These are phyloP conservation scores for Macaranga tanarius DNA, from an alignment of 441 rosid genomes.

Conservation along the genomic window DNA sequence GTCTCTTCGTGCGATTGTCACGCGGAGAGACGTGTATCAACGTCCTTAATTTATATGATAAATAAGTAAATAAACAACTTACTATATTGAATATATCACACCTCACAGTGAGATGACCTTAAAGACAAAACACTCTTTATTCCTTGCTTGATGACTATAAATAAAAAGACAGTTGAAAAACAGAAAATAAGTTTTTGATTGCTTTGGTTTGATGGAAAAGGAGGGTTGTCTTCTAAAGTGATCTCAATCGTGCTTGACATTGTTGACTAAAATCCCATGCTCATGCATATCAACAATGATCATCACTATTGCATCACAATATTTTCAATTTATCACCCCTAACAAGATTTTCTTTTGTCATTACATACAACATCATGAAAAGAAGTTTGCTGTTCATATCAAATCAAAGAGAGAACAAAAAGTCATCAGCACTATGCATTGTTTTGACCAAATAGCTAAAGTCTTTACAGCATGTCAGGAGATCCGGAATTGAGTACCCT, in stretches of 20 bases:
- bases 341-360: not conserved
- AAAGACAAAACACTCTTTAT: not conserved
- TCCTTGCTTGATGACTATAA: not conserved
- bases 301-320: not conserved
- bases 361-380: not conserved
- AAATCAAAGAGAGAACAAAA: no score
- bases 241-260: not conserved
- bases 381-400: no score
- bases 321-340: not conserved
- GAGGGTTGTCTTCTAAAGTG: not conserved
- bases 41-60: no score
- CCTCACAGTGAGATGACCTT: not conserved
- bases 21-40: no score
- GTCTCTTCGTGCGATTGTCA: no score
- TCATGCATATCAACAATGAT: not conserved
- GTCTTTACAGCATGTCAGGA: no score
- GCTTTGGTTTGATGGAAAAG: not conserved
- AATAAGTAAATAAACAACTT: no score
- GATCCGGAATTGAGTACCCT: no score
- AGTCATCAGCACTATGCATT: no score
- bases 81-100: no score
- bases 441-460: no score
- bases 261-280: not conserved
- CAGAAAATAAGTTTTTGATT: not conserved
- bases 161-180: not conserved